Evolutionary conservation across 2,329 filamentous ascomycete genomes (phyloP), one percentile per base, ranked within the genome.

Genomic region (Catunica adiposa): DNA sequence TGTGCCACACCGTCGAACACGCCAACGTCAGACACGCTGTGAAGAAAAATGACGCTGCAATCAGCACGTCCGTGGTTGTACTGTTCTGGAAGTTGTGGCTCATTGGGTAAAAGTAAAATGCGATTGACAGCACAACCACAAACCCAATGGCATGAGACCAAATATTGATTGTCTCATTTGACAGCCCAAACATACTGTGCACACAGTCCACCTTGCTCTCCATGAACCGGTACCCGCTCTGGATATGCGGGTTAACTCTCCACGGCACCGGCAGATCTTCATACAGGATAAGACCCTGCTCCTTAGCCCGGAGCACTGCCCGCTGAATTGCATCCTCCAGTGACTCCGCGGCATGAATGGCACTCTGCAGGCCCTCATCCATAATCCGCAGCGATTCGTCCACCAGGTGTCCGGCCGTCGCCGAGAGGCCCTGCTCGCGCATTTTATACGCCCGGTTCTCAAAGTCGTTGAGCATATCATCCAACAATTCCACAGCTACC

Each of bases 1-100:
- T 96, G 71, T 98, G 92, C 92, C 92, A 98, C 65, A 97, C 82
- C 60, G 84, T 90, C 60, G 86, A 94, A 80, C 92, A 98, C 65
- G 90, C 81, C 56, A 98, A 79, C 64, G 90, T 97, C 68, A 97
- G 89, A 73, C 83, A 89, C 48, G 92, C 92, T 51, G 90, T 92
- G 65, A 94, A 86, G 73, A 98, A 96, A 76, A 98, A 98, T 61
- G 94, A 78, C 22, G 86, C 89, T 0, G 90, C 89, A 60, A 98
- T 89, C 64, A 92, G 78, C 58, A 97, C 80, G 66, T 98, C 92
- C 51, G 85, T 80, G 55, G 88, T 94, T 58, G 86, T 88, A 68
- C 87, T 94, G 59, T 87, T 74, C 50, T 79, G 81, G 71, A 97
- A 98, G 67, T 94, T 90, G 64, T 81, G 76, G 61, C 86, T 89